Percentiles rank a stretch among this genome's conserved stretches.
These are phyloP conservation scores for Penicillium hordei DNA, from an alignment of 2,329 filamentous ascomycete genomes.

Conservation along the genomic window DNA sequence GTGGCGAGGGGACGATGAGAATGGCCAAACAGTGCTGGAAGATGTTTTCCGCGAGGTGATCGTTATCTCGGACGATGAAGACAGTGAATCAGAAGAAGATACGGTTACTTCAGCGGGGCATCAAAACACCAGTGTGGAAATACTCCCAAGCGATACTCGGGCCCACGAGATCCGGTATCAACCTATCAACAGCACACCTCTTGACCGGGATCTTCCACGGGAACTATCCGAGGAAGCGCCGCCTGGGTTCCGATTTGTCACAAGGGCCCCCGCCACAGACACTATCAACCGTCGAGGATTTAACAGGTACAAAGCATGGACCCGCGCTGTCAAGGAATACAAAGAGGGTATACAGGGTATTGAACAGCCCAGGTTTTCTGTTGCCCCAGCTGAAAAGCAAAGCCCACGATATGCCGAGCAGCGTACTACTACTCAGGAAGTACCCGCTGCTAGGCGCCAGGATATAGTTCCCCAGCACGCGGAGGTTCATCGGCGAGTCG, in stretches of 20 bases:
- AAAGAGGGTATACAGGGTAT: slow-evolving; percentile 30
- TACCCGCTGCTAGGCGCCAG: slow-evolving; percentile 13
- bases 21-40: slow-evolving; percentile 54
- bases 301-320: slow-evolving; percentile 50
- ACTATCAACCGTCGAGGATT: slow-evolving; percentile 46
- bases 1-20: slow-evolving; percentile 62
- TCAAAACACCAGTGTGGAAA: slow-evolving; percentile 44
- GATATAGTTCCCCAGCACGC: slow-evolving; percentile 8
- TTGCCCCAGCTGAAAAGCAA: slow-evolving; percentile 14
- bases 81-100: slow-evolving; percentile 46
- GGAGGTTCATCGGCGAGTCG: slow-evolving; percentile 18
- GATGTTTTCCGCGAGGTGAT: slow-evolving; percentile 65
- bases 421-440: slow-evolving; percentile 21
- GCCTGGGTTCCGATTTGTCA: slow-evolving; percentile 40
- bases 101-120: slow-evolving; percentile 25
- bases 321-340: slow-evolving; percentile 45
- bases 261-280: slow-evolving; percentile 32
- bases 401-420: slow-evolving; percentile 21
- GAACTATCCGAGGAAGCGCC: slow-evolving; percentile 39
- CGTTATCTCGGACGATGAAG: slow-evolving; percentile 62
- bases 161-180: slow-evolving; percentile 37
- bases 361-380: slow-evolving; percentile 14
- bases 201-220: slow-evolving; percentile 20
- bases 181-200: slow-evolving; percentile 28
- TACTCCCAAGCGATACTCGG: slow-evolving; percentile 42